Percentiles rank a stretch among this genome's conserved stretches.
phyloP scores from a whole-genome alignment of 2,329 filamentous ascomycete genomes.

The Blastomyces gilchristii region DNA sequence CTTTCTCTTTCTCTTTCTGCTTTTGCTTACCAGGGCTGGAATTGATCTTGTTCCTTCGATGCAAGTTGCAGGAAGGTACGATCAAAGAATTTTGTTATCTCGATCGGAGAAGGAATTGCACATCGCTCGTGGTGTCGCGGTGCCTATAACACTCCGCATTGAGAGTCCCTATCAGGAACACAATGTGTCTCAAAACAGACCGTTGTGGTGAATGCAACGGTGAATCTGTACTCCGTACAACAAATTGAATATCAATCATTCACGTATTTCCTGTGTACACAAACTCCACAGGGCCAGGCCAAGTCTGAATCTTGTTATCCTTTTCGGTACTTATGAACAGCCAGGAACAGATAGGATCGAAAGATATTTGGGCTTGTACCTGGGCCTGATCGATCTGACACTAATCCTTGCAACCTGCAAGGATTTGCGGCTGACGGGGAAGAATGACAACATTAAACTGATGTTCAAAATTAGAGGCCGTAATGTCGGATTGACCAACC shows the following conservation, averaged over 20 bases:
- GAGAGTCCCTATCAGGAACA: neutral
- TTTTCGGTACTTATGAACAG: neutral
- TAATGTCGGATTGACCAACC: neutral
- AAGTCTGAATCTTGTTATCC: neutral
- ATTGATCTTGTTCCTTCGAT: slow-evolving; percentile 6
- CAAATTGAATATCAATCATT: neutral
- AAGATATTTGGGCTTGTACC: neutral
- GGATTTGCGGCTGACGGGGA: neutral
- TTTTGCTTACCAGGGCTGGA: slow-evolving; percentile 1
- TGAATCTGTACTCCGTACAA: neutral
- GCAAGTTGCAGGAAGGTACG: neutral
- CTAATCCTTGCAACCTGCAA: neutral
- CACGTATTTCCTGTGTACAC: neutral
- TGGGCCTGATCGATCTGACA: neutral
- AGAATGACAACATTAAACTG: neutral
- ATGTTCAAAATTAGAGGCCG: neutral
- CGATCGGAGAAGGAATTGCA: neutral
- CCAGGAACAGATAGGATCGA: neutral
- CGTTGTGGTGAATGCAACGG: neutral
- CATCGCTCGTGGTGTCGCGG: neutral
- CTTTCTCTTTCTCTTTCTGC: neutral
- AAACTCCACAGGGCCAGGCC: neutral
- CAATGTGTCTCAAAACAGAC: neutral
- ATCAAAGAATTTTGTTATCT: neutral
- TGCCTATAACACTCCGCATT: neutral